A percentile compares a stretch with the other conserved stretches of the same genome.
These are phyloP conservation scores for Candolleomyces aberdarensis DNA, from an alignment of 768 basidiomycete genomes.

Conservation along the genomic window DNA sequence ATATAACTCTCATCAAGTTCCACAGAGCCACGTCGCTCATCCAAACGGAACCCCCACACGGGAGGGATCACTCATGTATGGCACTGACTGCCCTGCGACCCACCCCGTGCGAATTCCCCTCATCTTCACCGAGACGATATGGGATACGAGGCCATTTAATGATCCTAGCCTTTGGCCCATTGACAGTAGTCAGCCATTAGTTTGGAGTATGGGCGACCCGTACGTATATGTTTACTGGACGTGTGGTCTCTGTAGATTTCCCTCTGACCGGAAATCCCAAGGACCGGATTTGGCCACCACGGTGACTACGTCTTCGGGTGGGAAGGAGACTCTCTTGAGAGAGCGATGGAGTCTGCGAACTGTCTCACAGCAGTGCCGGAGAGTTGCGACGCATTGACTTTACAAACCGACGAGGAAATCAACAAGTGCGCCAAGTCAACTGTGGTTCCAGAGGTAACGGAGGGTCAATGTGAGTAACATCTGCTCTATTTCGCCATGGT, in stretches of 20 bases:
- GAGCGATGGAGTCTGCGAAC: constrained; percentile 1
- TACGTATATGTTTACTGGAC: neutral
- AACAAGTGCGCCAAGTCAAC: neutral
- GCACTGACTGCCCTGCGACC: constrained; percentile 8
- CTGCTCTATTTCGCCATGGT: too few relatives aligned
- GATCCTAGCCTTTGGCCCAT: constrained; percentile 1
- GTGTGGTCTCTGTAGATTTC: neutral
- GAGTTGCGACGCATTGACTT: constrained; percentile 2
- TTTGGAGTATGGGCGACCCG: constrained; percentile 16
- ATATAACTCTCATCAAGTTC: neutral
- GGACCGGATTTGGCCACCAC: constrained; percentile 9
- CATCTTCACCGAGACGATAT: constrained; percentile 12
- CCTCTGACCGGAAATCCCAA: neutral
- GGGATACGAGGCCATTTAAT: constrained; percentile 13
- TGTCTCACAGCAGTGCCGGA: neutral
- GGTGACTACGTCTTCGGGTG: constrained; percentile 11
- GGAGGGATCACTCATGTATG: constrained; percentile 3
- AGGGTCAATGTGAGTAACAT: neutral
- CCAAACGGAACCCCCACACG: constrained; percentile 1
- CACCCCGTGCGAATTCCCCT: constrained; percentile 11
- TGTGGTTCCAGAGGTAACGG: neutral
- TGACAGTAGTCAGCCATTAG: constrained; percentile 10
- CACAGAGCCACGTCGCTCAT: constrained; percentile 9
- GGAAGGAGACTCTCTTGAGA: constrained; percentile 8
- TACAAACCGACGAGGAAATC: constrained; percentile 7